Percentiles rank a stretch among this genome's conserved stretches.
These are phyloP conservation scores for Verticillium albo-atrum DNA, from an alignment of 2,329 filamentous ascomycete genomes.

Conservation along the genomic window DNA sequence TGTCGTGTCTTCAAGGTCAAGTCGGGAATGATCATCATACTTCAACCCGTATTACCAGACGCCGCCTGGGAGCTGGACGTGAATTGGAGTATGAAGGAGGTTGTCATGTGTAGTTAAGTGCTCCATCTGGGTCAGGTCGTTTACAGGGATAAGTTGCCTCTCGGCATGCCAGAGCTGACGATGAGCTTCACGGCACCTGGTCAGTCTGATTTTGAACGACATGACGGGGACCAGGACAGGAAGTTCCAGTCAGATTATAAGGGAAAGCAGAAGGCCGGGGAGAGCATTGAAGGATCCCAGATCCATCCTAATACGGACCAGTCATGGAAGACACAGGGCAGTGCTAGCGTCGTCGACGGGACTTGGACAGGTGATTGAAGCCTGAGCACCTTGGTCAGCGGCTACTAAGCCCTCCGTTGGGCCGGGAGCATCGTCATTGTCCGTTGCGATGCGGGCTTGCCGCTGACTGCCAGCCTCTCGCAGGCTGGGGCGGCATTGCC, in stretches of 20 bases:
- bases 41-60: slow-evolving; percentile 53
- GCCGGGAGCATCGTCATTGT: background rate
- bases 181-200: slow-evolving; percentile 45
- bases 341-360: background rate
- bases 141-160: slow-evolving; percentile 55
- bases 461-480: background rate
- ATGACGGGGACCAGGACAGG: slow-evolving; percentile 38
- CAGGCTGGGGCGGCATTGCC: background rate
- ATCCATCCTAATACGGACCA: slow-evolving; percentile 30
- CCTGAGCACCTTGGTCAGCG: background rate
- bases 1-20: slow-evolving; percentile 71
- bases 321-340: slow-evolving; percentile 7
- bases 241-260: slow-evolving; percentile 40
- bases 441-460: background rate
- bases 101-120: slow-evolving; percentile 78
- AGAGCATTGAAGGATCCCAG: slow-evolving; percentile 32
- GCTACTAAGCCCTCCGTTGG: background rate
- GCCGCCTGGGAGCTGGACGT: slow-evolving; percentile 71
- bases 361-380: background rate
- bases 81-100: slow-evolving; percentile 73
- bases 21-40: slow-evolving; percentile 77
- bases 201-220: slow-evolving; percentile 42
- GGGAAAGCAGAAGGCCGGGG: slow-evolving; percentile 38
- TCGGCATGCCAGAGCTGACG: slow-evolving; percentile 51
- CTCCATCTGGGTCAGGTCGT: slow-evolving; percentile 88